Evolutionary conservation across 2,329 filamentous ascomycete species (phyloP), one percentile per base, ranked within the genome.

Genomic region (Dothiorella sarmentorum): DNA sequence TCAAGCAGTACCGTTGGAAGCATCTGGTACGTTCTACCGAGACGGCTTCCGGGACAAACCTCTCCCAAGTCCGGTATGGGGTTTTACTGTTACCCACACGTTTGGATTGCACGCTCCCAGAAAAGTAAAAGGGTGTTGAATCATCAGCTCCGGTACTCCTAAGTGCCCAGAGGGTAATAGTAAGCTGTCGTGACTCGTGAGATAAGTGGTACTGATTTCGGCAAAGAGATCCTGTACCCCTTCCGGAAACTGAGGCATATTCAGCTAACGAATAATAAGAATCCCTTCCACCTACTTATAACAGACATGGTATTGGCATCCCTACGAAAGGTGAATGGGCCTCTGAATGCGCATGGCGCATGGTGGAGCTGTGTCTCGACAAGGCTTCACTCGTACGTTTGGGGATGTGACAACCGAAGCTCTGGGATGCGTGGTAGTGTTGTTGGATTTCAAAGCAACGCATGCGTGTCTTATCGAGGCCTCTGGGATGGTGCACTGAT

Each of bases 371-470:
- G 47, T 22, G 49, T 35, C 49, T 53, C 35, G 35, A n/a, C n/a
- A 29, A 24, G 17, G 49, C 31, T 40, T n/a, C 37, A 35, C 18
- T 20, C 33, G 18, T 18, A 10, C 26, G 26, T 27, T 26, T 7
- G 29, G 29, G 18, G 5, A 17, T 27, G 49, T 35, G n/a, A 20
- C 17, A 26, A 37, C 49, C 35, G 35, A 17, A 35, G 33, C 24
- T 38, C 35, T 29, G 13, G 35, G 49, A 37, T 29, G 35, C 35
- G 24, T 38, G 49, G 40, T 35, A n/a, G 24, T 26, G 22, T 27
- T n/a, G 20, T n/a, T n/a, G 49, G 17, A 38, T 53, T 53, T 53
- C 49, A 29, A 37, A 53, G 49, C 49, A 37, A 10, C 29, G 29
- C 29, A 13, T 31, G 29, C 7, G n/a, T 13, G 29, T 13, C 29